Percentiles rank a stretch among this genome's conserved stretches.
These are phyloP conservation scores for carrot (Daucus carota) DNA, from an alignment of 129 eudicot species.

Conservation along the genomic window DNA sequence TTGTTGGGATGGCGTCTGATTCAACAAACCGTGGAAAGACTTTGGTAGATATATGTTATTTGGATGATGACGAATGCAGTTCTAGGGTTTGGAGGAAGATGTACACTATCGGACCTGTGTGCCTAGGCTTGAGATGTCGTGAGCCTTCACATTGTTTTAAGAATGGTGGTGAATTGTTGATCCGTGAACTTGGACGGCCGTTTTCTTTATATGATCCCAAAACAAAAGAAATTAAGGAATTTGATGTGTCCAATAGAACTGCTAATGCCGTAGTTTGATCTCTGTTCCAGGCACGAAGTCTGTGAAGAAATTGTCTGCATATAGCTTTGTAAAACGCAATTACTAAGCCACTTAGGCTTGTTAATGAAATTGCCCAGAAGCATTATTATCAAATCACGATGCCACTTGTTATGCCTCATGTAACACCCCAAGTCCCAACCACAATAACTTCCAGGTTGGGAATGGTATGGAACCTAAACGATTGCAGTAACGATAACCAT, in stretches of 20 bases:
- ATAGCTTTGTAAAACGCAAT: too few species aligned
- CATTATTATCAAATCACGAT: too few species aligned
- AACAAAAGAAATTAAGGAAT: not conserved
- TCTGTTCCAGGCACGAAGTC: not conserved
- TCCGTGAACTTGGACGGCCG: not conserved
- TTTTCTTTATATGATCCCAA: not conserved
- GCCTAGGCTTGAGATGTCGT: not conserved
- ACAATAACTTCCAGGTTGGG: too few species aligned
- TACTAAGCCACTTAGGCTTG: too few species aligned
- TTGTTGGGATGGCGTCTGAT: not conserved
- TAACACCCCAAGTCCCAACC: too few species aligned
- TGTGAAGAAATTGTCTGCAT: too few species aligned
- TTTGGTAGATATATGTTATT: not conserved
- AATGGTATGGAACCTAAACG: too few species aligned
- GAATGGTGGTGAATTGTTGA: not conserved
- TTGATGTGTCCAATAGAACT: not conserved
- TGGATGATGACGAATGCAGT: not conserved
- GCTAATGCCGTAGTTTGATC: not conserved
- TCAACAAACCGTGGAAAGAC: not conserved
- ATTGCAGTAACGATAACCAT: too few species aligned
- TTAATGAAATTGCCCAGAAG: too few species aligned
- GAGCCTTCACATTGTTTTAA: not conserved
- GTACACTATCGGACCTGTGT: not conserved
- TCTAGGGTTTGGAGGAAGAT: not conserved
- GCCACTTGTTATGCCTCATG: too few species aligned